Evolutionary conservation across 2,329 filamentous ascomycete species (phyloP).

Genomic region (Diaporthe capsici): DNA sequence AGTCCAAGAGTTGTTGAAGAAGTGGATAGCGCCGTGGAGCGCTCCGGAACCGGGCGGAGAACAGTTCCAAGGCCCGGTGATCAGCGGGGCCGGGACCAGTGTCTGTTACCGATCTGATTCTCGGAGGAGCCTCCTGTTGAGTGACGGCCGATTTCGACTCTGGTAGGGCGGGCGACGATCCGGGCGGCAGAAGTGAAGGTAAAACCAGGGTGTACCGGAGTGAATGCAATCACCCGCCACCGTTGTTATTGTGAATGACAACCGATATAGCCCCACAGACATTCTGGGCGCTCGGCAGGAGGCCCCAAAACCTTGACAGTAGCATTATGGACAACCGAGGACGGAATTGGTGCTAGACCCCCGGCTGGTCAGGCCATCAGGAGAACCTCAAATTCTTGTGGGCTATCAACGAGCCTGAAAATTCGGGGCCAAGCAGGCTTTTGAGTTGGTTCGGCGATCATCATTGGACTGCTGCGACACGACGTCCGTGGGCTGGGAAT

Average conservation of each 20-base stretch:
- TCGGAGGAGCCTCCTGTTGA: not conserved
- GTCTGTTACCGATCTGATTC: not conserved
- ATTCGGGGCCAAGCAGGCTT: not conserved
- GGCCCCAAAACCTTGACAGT: constrained; percentile 20
- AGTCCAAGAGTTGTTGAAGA: not conserved
- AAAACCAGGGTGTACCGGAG: not conserved
- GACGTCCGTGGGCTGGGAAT: not conserved
- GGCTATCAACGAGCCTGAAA: not conserved
- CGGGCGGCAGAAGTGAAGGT: constrained; percentile 1
- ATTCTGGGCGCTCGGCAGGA: constrained; percentile 22
- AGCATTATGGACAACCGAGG: constrained; percentile 19
- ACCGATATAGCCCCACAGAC: not conserved
- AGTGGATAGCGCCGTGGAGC: not conserved
- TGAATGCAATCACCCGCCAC: not conserved
- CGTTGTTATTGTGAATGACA: not conserved
- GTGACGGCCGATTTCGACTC: constrained; percentile 2
- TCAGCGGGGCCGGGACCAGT: not conserved
- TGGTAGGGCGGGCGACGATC: not conserved
- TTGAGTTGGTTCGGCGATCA: constrained; percentile 1
- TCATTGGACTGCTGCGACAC: not conserved
- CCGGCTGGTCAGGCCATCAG: not conserved
- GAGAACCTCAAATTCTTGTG: not conserved
- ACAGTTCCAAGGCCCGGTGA: not conserved
- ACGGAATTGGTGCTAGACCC: not conserved
- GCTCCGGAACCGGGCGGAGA: not conserved